Evolutionary conservation across 352 stramenopile species (phyloP), one percentile per base, ranked within the genome.

Genomic region (Albugo candida): DNA sequence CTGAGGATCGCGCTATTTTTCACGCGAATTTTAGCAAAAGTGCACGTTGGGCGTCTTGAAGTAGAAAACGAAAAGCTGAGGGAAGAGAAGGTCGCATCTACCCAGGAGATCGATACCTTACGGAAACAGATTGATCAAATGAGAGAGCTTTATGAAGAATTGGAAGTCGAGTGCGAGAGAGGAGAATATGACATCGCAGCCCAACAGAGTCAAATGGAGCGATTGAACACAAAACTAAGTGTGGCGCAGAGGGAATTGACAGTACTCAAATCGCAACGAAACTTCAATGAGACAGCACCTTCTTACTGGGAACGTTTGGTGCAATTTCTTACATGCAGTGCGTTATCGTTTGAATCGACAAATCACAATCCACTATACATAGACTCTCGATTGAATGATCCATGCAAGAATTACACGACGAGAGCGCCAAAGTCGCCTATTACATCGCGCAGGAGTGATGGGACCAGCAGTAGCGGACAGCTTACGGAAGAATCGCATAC

Each of bases 261-360:
- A 14, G 57, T 70, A 39, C 64, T 69, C 2, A 68, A 82, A 41
- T 54, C 83, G 4, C 45, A 64, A 2, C 62, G 80, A 13, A 49
- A 80, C 17, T 67, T 66, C 1, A 60, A 80, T 47, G 61, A 65
- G 20, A 27, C 56, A 16, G 59, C 40, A 6, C 54, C 45, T 2
- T 57, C 59, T 3, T 47, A 87, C 0, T 52, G 87, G 13, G 74
- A 85, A 60, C 74, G 75, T 17, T 61, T 80, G 20, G 77, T 91
- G 40, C 71, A 74, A n/a, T 91, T 91, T 46, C 84, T 91, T 51
- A 91, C 77, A 10, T 91, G 77, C 64, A 87, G 65, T 58, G 24
- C 24, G 24, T 31, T 31, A 31, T 31, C 24, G 24, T 31, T 31
- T 8, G 24, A 31, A 31, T 31, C 24, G 3, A 31, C 24, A 10